Conservation (phyloP, 1,284 basidiomycete species). For the Ceratobasidium sp. region DNA sequence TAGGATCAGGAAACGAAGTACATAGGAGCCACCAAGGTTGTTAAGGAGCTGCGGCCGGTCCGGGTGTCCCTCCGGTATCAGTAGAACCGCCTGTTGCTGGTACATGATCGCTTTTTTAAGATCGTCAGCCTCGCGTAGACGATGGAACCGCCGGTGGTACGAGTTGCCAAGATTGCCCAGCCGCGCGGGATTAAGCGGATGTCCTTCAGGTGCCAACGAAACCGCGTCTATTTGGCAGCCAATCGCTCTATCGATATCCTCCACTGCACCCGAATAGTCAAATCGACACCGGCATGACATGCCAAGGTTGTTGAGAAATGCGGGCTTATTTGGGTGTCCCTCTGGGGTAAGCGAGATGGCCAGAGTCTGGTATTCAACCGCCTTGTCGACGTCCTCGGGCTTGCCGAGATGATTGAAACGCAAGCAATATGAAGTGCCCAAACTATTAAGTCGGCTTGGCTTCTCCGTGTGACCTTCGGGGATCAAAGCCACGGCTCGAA, state of each 20-base stretch:
- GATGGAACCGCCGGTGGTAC: neutral
- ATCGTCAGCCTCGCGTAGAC: neutral
- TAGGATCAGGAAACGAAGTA: neutral
- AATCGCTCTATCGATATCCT: neutral
- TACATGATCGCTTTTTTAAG: neutral
- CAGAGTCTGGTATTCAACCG: neutral
- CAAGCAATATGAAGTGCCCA: neutral
- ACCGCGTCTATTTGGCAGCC: neutral
- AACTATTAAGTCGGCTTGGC: neutral
- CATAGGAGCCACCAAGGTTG: neutral
- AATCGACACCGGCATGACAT: neutral
- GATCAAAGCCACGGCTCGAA: neutral
- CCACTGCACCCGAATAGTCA: neutral
- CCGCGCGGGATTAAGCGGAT: neutral
- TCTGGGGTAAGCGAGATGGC: neutral
- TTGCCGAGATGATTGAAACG: neutral
- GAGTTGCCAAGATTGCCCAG: neutral
- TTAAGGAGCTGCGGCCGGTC: neutral
- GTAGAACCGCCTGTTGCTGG: neutral
- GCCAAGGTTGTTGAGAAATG: neutral
- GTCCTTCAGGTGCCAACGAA: neutral
- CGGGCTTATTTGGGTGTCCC: no score
- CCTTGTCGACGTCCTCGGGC: neutral
- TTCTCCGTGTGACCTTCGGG: neutral
- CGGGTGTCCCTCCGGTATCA: neutral